Evolutionary conservation across 225 moss, liverwort and hornwort species (phyloP).

Genomic region (Marchantia paleacea): DNA sequence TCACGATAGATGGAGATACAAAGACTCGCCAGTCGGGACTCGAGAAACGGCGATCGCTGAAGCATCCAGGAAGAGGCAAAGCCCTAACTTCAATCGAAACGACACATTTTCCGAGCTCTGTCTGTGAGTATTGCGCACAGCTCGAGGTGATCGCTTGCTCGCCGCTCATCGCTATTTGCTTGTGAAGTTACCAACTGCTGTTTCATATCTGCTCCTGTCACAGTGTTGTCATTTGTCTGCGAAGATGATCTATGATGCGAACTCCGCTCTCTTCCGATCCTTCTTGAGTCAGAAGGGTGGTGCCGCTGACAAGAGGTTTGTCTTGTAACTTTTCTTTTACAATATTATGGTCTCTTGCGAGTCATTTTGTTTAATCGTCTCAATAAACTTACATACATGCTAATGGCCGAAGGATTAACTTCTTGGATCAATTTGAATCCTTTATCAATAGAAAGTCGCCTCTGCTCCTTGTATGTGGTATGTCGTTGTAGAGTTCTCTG

Average conservation of each 20-base stretch:
- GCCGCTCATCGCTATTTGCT: neutral
- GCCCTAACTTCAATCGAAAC: neutral
- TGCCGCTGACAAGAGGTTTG: slow-evolving; percentile 69
- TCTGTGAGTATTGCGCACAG: neutral
- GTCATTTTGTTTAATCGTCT: no score
- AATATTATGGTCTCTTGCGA: no score
- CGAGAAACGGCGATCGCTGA: no score
- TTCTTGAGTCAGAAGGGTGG: slow-evolving; percentile 90
- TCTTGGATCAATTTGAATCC: no score
- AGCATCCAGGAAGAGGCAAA: no score
- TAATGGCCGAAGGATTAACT: no score
- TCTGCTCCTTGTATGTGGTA: no score
- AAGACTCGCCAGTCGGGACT: no score
- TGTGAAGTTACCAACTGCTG: neutral
- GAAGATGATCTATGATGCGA: slow-evolving; percentile 82
- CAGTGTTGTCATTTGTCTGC: neutral
- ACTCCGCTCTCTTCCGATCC: slow-evolving; percentile 79
- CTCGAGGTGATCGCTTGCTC: neutral
- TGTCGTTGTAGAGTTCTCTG: no score
- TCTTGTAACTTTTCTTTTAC: neutral
- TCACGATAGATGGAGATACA: no score
- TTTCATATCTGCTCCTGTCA: neutral
- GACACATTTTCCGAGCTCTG: neutral
- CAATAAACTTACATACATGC: no score
- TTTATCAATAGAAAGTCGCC: no score